A percentile compares a stretch with the other conserved stretches of the same genome.
Conservation (phyloP, 805 yeast species). For the Cyberlindnera meyerae region DNA sequence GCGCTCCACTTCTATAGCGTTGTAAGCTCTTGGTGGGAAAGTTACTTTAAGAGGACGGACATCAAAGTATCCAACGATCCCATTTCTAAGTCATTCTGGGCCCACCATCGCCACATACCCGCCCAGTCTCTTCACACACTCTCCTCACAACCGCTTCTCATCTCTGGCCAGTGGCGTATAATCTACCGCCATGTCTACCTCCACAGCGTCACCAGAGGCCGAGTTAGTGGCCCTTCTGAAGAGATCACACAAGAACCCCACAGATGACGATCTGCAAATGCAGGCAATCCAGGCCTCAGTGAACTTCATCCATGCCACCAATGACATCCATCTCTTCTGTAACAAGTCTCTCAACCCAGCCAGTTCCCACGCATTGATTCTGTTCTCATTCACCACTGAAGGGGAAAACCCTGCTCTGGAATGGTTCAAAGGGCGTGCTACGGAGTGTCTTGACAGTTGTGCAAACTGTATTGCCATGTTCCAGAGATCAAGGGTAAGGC, state of each 20-base stretch:
- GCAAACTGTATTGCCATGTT: constrained; percentile 49
- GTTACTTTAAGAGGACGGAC: too few relatives aligned
- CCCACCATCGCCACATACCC: too few relatives aligned
- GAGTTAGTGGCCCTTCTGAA: constrained; percentile 13
- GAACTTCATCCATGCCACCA: constrained; percentile 29
- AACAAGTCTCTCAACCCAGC: constrained; percentile 43
- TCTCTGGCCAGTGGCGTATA: too few relatives aligned
- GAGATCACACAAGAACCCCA: constrained; percentile 29
- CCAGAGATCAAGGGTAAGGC: constrained; percentile 45
- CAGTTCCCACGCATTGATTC: constrained; percentile 49
- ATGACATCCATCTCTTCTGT: constrained; percentile 50
- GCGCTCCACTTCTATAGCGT: too few relatives aligned
- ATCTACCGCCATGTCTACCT: background rate
- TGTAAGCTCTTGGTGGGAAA: too few relatives aligned
- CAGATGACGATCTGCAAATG: constrained; percentile 32
- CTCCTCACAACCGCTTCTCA: too few relatives aligned
- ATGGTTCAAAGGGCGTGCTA: constrained; percentile 38
- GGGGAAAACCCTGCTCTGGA: constrained; percentile 35
- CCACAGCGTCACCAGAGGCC: background rate
- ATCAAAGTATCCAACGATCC: too few relatives aligned
- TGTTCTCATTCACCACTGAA: constrained; percentile 50
- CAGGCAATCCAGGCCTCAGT: constrained; percentile 37
- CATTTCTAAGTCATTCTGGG: too few relatives aligned
- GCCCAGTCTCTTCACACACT: too few relatives aligned
- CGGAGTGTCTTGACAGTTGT: constrained; percentile 42